A percentile compares a stretch with the other conserved stretches of the same genome.
Conservation (phyloP, 2,329 filamentous ascomycete species). For the Fusarium sarcochroum region DNA sequence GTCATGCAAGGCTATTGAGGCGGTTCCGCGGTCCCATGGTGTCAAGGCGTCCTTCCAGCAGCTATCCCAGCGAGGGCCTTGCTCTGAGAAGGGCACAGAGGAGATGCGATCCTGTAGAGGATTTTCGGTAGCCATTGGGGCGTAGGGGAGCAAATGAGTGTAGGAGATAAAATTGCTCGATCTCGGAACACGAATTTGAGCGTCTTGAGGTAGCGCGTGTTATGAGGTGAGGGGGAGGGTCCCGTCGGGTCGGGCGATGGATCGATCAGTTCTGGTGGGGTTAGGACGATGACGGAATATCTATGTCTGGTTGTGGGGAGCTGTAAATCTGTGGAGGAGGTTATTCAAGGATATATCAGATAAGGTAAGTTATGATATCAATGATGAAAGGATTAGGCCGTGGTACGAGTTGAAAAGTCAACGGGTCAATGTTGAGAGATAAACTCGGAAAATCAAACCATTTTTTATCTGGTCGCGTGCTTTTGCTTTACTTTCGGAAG, state of each 20-base stretch:
- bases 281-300: conserved; percentile 42
- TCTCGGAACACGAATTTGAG: conserved; percentile 4
- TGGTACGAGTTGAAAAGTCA: neutral
- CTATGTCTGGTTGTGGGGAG: conserved; percentile 19
- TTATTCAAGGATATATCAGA: neutral
- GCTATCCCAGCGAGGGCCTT: conserved; percentile 61
- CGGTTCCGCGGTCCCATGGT: conserved; percentile 70
- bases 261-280: conserved; percentile 40
- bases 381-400: neutral
- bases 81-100: conserved; percentile 51
- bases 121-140: conserved; percentile 43
- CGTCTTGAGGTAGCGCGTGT: conserved; percentile 24
- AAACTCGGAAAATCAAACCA: conserved; percentile 1
- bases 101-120: conserved; percentile 55
- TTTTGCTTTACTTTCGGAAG: conserved; percentile 19
- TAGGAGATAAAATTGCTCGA: conserved; percentile 10
- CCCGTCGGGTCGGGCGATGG: conserved; percentile 33
- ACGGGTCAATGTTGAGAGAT: neutral
- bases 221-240: conserved; percentile 38
- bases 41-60: conserved; percentile 62
- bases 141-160: neutral
- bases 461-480: conserved; percentile 36
- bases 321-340: conserved; percentile 3
- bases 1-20: conserved; percentile 68
- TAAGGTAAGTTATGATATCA: neutral